A percentile compares a stretch with the other conserved stretches of the same genome.
phyloP scores from a whole-genome alignment of 495 filamentous ascomycete species.

The Neurospora sp. region DNA sequence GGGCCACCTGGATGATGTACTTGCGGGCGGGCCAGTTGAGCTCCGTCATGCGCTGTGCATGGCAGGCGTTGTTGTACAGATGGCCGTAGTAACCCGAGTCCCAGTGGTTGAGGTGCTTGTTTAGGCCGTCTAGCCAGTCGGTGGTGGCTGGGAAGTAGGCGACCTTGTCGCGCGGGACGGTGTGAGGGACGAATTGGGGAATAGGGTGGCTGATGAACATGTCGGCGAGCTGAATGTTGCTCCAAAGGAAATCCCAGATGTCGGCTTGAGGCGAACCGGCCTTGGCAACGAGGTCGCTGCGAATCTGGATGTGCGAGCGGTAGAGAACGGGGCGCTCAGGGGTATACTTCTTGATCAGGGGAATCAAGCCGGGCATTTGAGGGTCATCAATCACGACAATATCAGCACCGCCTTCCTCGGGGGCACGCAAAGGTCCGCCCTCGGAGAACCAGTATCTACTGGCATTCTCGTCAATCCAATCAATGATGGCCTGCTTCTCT shows the following conservation, averaged over 20 bases:
- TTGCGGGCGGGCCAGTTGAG: constrained; percentile 60
- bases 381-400: constrained; percentile 77
- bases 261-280: constrained; percentile 58
- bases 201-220: constrained; percentile 83
- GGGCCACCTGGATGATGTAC: constrained; percentile 75
- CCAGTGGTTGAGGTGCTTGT: constrained; percentile 68
- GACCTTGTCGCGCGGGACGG: constrained; percentile 56
- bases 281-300: constrained; percentile 58
- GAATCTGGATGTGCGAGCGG: constrained; percentile 77
- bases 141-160: constrained; percentile 77
- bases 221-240: constrained; percentile 58
- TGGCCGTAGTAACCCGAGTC: constrained; percentile 68
- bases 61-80: constrained; percentile 58
- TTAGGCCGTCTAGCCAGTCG: constrained; percentile 84
- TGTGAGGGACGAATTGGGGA: constrained; percentile 60
- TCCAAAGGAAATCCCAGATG: constrained; percentile 71
- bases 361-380: constrained; percentile 78
- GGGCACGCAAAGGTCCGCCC: constrained; percentile 57
- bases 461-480: constrained; percentile 74
- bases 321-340: constrained; percentile 72
- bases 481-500: constrained; percentile 48
- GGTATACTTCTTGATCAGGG: constrained; percentile 59
- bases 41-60: constrained; percentile 46
- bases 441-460: constrained; percentile 63
- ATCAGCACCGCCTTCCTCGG: constrained; percentile 66